Evolutionary conservation across 164 flowering plant genomes (phyloP).

Genomic region (Vitis cinerea): DNA sequence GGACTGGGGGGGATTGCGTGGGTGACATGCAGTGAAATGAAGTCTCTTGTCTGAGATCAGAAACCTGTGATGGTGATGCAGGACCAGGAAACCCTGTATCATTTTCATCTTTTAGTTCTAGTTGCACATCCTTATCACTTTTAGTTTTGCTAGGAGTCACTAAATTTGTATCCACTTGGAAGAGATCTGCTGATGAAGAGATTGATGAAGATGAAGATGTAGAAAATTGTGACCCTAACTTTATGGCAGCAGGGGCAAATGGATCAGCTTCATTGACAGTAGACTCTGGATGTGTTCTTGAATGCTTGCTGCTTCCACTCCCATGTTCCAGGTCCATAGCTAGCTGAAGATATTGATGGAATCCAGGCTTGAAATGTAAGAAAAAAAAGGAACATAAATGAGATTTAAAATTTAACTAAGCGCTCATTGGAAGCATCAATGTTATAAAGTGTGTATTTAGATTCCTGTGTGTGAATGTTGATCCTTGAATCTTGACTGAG

Average conservation of each 20-base stretch:
- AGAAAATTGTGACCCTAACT: conserved; percentile 23
- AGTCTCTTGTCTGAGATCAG: conserved; percentile 21
- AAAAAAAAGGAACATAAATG: too few relatives aligned
- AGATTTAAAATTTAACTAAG: too few relatives aligned
- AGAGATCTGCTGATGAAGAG: conserved; percentile 32
- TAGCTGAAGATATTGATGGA: too few relatives aligned
- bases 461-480: too few relatives aligned
- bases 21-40: conserved; percentile 5
- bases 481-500: too few relatives aligned
- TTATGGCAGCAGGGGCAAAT: conserved; percentile 4
- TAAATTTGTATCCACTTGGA: conserved; percentile 17
- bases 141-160: not conserved
- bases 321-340: conserved; percentile 20
- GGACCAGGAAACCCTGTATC: conserved; percentile 12
- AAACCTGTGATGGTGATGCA: conserved; percentile 16
- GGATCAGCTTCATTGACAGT: conserved; percentile 18
- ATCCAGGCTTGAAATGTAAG: too few relatives aligned
- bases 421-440: too few relatives aligned
- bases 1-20: conserved; percentile 51
- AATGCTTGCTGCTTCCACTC: conserved; percentile 18
- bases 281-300: conserved; percentile 4
- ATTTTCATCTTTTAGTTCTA: conserved; percentile 6
- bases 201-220: conserved; percentile 39
- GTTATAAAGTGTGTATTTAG: too few relatives aligned
- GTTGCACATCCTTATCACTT: conserved; percentile 7